These are phyloP conservation scores for Stereocaulon alpinum DNA, from an alignment of 495 filamentous ascomycete species.

Conservation along the genomic window DNA sequence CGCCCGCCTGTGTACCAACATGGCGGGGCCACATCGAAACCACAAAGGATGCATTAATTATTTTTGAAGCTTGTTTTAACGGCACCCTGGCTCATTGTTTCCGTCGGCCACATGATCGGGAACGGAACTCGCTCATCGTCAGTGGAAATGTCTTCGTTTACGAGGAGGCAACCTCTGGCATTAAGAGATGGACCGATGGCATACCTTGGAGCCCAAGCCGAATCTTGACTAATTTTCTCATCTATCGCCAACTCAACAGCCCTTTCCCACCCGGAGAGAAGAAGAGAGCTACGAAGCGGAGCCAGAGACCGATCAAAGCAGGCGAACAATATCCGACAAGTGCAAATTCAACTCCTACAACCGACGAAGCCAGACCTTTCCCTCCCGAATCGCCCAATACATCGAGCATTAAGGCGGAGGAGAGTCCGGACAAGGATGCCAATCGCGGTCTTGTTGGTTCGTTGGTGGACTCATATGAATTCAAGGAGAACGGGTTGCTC, in stretches of 20 bases:
- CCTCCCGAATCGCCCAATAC: constrained; percentile 36
- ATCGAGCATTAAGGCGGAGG: constrained; percentile 33
- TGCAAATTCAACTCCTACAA: constrained; percentile 26
- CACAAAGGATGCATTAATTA: constrained; percentile 62
- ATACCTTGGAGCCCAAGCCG: constrained; percentile 84
- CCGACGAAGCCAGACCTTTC: constrained; percentile 36
- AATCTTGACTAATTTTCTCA: constrained; percentile 76
- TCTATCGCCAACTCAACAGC: constrained; percentile 79
- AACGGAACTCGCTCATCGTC: constrained; percentile 59
- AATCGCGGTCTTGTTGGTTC: constrained; percentile 71
- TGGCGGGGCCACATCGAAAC: constrained; percentile 58
- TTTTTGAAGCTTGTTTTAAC: constrained; percentile 65
- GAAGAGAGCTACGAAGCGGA: constrained; percentile 72
- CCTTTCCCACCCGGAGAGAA: constrained; percentile 81
- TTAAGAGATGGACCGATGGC: constrained; percentile 92
- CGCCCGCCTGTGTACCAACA: constrained; percentile 34
- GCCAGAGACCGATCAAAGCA: constrained; percentile 32
- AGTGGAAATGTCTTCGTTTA: constrained; percentile 87
- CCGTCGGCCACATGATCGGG: constrained; percentile 75
- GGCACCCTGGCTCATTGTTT: constrained; percentile 62
- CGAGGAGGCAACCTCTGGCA: constrained; percentile 76
- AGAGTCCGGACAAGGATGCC: constrained; percentile 38
- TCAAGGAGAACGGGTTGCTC: constrained; percentile 72
- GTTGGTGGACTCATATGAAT: constrained; percentile 74
- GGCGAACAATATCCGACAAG: constrained; percentile 43